A percentile compares a stretch with the other conserved stretches of the same genome.
Conservation (phyloP, 2,329 filamentous ascomycete genomes). For the Aspergillus flavus region DNA sequence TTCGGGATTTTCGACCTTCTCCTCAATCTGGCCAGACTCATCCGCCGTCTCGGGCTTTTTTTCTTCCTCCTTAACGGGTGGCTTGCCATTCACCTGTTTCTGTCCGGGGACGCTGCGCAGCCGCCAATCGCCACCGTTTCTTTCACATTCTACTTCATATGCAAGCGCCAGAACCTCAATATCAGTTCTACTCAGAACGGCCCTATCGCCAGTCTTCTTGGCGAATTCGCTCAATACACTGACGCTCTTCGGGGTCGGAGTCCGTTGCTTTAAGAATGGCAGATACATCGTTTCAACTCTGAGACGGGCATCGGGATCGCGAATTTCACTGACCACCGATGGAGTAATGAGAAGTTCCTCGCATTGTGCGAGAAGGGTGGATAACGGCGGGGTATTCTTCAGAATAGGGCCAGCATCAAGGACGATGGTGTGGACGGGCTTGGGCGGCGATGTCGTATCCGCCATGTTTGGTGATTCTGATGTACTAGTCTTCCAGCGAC, state of each 20-base stretch:
- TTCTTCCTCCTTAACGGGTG: slow-evolving; percentile 52
- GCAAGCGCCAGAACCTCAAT: slow-evolving; percentile 85
- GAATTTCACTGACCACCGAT: slow-evolving; percentile 82
- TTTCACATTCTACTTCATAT: slow-evolving; percentile 92
- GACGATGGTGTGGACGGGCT: slow-evolving; percentile 79
- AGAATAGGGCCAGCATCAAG: slow-evolving; percentile 92
- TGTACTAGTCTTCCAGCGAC: neutral
- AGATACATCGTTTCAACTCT: slow-evolving; percentile 82
- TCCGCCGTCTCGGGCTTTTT: slow-evolving; percentile 36
- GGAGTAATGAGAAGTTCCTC: slow-evolving; percentile 81
- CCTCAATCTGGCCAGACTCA: slow-evolving; percentile 16
- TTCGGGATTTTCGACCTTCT: slow-evolving; percentile 19
- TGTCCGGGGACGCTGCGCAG: slow-evolving; percentile 77
- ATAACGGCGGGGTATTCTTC: slow-evolving; percentile 85
- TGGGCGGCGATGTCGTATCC: slow-evolving; percentile 43
- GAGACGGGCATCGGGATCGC: slow-evolving; percentile 77
- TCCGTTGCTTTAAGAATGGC: slow-evolving; percentile 79
- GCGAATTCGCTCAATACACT: slow-evolving; percentile 83
- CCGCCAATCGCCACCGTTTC: slow-evolving; percentile 86
- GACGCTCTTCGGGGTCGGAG: slow-evolving; percentile 74
- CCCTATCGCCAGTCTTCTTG: slow-evolving; percentile 82
- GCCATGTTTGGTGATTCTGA: slow-evolving; percentile 21
- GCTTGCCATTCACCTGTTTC: slow-evolving; percentile 72
- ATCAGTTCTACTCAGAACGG: slow-evolving; percentile 86
- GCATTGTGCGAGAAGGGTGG: slow-evolving; percentile 75